Evolutionary conservation across 2,329 filamentous ascomycete genomes (phyloP), one percentile per base, ranked within the genome.

Genomic region (Exutisphaerella laricina): DNA sequence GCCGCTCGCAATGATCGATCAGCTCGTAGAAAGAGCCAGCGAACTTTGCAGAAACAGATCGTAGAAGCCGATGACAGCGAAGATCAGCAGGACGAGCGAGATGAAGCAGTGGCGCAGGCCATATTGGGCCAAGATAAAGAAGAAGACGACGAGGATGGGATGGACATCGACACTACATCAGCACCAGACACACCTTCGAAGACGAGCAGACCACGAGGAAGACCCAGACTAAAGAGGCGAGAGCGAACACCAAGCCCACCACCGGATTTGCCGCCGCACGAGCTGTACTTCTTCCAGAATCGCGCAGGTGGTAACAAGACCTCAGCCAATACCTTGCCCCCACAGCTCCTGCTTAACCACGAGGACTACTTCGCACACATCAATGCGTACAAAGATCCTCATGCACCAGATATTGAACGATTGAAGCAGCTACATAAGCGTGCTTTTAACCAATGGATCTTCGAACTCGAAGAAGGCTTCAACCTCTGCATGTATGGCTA

Each of bases 241-340:
- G 78, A 80, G 56, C 79, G 78, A 43, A 87, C 85, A 5, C 85
- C 85, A 1, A 88, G 85, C 4, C 88, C 88, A 3, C 87, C 90
- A 13, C 77, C 80, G 39, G 79, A 95, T 56, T 74, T 97, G 2
- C 85, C 89, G 4, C 75, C 89, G 0, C 87, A 96, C 59, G 92
- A 97, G 64, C 78, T 85, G 53, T 98, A 94, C 69, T 97, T 98
- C 64, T 86, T 84, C 59, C 87, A 97, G 59, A 96, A 94, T 61
- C 82, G 87, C 35, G 81, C 86, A 0, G 88, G 87, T 2, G 77
- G 80, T 3, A 73, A 79, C 32, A 89, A 89, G 65, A 95, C 90
- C 0, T 96, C 89, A 1, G 84, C 86, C 60, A 92, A 92, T 53
- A 94, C 80, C 0, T 72, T 97, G 4, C 75, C 83, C 1, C 80